Evolutionary conservation across 352 stramenopile species (phyloP), one percentile per base, ranked within the genome.

Genomic region (Globisporangium okanoganense): DNA sequence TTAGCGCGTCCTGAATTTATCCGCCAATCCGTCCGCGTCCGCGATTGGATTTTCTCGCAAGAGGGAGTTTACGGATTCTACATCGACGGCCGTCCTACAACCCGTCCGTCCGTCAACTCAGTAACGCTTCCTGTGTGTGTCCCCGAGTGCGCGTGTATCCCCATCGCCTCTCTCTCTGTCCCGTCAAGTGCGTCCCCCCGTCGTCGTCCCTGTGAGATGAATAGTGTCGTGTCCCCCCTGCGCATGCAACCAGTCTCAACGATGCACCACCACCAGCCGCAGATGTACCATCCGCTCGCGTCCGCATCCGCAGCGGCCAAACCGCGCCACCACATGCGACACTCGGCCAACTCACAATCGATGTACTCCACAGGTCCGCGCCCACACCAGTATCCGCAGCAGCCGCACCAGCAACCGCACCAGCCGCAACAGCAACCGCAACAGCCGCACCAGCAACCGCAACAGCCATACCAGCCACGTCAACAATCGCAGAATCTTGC

Each of bases 141-240:
- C 24, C 40, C 18, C 18, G 29, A 41, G 29, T 9, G 25, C 25
- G 48, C 10, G 48, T 25, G 47, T 54, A 25, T 40, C 27, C 25
- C 16, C 48, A 12, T 40, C 31, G 1, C 41, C 33, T 52, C 36
- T 61, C 35, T 43, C 35, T 33, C 52, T 61, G 51, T 36, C 6
- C 33, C 31, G 24, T 53, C 10, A n/a, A 31, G 33, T 36, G 31
- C 47, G 33, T 50, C 48, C 44, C 35, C 44, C n/a, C n/a, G 29
- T 31, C 25, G 24, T 36, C 20, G 22, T 53, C 43, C 24, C 12
- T 36, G 13, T 50, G 45, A 22, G 20, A 66, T 66, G 61, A 66
- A 66, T 47, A 62, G 61, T 38, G 61, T 66, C 45, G 61, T 66
- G 41, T 61, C 61, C 53, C 61, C 61, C 22, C 45, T 66, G 27